phyloP scores from a whole-genome alignment of 495 filamentous ascomycete species.

The Trichocladium antarcticum region DNA sequence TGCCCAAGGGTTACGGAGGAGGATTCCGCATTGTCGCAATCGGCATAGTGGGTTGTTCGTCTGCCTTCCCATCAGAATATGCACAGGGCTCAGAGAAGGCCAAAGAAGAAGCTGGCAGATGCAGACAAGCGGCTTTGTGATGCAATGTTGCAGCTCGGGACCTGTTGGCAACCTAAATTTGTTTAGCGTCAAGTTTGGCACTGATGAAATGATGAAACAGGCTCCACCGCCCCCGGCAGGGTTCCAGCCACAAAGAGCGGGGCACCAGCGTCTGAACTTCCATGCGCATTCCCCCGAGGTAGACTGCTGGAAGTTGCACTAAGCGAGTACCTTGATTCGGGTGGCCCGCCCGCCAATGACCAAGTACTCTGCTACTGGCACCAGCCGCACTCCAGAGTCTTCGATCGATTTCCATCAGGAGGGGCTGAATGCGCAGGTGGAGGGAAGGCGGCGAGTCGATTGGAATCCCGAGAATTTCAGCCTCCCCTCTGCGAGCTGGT shows the following conservation, averaged over 20 bases:
- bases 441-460: slow-evolving; percentile 25
- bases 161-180: not conserved
- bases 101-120: not conserved
- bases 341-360: not conserved
- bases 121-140: not conserved
- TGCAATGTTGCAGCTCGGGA: no score
- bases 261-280: not conserved
- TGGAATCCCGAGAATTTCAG: slow-evolving; percentile 26
- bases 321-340: slow-evolving; percentile 5
- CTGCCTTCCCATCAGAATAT: no score
- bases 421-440: slow-evolving; percentile 23
- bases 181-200: not conserved
- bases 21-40: no score
- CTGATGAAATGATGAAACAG: not conserved
- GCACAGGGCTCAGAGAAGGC: not conserved
- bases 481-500: slow-evolving; percentile 18
- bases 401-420: slow-evolving; percentile 31
- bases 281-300: slow-evolving; percentile 10
- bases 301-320: slow-evolving; percentile 1
- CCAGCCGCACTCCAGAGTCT: slow-evolving; percentile 30
- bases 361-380: slow-evolving; percentile 18
- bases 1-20: no score
- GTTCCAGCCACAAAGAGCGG: slow-evolving; percentile 12
- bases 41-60: no score
- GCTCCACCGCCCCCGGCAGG: not conserved